phyloP scores from a whole-genome alignment of 768 basidiomycete genomes.

The Lentinula detonsa region DNA sequence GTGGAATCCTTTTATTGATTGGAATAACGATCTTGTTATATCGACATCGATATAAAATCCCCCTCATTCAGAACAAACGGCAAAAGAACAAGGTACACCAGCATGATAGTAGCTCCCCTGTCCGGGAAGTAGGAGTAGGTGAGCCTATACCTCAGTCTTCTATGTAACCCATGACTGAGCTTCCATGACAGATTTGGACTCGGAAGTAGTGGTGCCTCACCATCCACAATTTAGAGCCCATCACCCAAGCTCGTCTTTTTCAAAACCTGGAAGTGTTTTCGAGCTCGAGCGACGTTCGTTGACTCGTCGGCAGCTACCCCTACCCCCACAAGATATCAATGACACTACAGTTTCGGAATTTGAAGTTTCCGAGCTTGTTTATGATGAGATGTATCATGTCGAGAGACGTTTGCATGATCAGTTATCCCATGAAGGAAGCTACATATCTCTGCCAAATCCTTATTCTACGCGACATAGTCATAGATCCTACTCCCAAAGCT shows the following conservation, averaged over 20 bases:
- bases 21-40: slow-evolving; percentile 8
- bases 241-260: neutral
- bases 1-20: neutral
- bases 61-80: neutral
- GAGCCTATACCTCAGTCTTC: neutral
- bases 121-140: neutral
- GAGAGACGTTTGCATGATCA: neutral
- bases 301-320: neutral
- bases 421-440: neutral
- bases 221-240: neutral
- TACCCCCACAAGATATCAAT: neutral
- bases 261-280: neutral
- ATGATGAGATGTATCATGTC: neutral
- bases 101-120: neutral
- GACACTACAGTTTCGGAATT: neutral
- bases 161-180: neutral
- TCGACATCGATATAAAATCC: neutral
- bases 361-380: neutral
- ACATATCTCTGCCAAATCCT: neutral
- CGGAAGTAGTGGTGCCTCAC: neutral
- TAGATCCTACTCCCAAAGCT: slow-evolving; percentile 4
- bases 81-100: neutral
- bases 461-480: neutral
- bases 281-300: neutral
- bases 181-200: neutral